These are phyloP conservation scores for Trichoderma brevicompactum DNA, from an alignment of 2,329 filamentous ascomycete genomes.

Conservation along the genomic window DNA sequence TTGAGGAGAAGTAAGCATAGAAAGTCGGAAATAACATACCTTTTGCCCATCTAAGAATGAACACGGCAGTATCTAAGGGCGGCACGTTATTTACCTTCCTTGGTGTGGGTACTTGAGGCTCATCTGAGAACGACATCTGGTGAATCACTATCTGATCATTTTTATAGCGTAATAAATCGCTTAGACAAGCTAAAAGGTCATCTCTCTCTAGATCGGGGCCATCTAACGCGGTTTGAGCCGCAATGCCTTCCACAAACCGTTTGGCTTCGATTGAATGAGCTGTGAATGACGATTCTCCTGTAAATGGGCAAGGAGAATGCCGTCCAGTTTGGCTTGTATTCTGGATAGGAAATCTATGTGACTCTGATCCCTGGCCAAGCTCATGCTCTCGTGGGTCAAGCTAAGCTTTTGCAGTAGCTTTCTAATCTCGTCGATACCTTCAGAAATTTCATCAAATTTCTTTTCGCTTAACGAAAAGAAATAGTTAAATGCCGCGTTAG, in stretches of 20 bases:
- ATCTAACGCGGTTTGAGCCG: background rate
- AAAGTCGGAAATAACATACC: background rate
- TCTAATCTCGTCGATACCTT: background rate
- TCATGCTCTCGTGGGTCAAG: background rate
- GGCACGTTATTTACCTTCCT: background rate
- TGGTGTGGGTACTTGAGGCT: background rate
- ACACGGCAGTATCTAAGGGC: background rate
- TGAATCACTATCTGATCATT: conserved; percentile 1
- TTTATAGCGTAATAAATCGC: background rate
- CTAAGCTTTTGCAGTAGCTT: background rate
- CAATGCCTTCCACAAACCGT: background rate
- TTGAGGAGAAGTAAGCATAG: too few relatives aligned
- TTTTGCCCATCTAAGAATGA: conserved; percentile 13
- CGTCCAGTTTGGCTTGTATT: background rate
- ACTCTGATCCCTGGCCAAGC: background rate
- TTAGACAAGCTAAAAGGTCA: background rate
- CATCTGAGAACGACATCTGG: conserved; percentile 3
- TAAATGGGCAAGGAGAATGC: background rate
- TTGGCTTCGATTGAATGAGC: conserved; percentile 4
- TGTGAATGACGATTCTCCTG: conserved; percentile 3
- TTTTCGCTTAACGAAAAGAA: background rate
- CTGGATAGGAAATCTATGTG: background rate
- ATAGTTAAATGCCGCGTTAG: too few relatives aligned
- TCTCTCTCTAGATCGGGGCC: background rate
- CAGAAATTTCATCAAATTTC: background rate